These are phyloP conservation scores for Suillus hirtellus DNA, from an alignment of 768 basidiomycete genomes.

Conservation along the genomic window DNA sequence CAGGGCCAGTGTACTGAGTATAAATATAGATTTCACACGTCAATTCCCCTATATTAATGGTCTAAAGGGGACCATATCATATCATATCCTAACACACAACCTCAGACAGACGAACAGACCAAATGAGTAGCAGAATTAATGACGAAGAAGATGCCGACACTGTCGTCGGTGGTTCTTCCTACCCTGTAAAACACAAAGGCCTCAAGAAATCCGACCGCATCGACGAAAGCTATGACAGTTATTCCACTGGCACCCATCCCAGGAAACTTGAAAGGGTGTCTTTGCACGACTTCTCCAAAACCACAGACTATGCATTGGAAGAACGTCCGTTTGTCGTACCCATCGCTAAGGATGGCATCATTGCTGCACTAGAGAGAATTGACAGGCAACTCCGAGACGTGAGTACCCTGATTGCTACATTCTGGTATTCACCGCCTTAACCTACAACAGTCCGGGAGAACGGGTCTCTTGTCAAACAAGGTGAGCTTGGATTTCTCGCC, in stretches of 20 bases:
- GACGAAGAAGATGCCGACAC: constrained; percentile 39
- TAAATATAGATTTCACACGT: too few species aligned
- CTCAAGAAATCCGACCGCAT: constrained; percentile 20
- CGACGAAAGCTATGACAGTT: constrained; percentile 19
- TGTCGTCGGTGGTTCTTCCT: constrained; percentile 42
- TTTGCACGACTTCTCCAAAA: constrained; percentile 44
- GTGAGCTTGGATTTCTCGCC: constrained; percentile 27
- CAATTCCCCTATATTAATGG: too few species aligned
- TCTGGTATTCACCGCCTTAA: neutral
- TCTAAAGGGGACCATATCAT: neutral
- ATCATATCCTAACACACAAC: neutral
- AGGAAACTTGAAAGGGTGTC: constrained; percentile 14
- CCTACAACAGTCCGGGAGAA: constrained; percentile 52
- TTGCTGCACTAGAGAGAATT: constrained; percentile 68
- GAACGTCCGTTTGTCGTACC: constrained; percentile 71
- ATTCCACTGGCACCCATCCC: constrained; percentile 13
- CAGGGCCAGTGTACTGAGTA: too few species aligned
- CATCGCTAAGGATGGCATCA: constrained; percentile 66
- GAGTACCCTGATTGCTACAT: constrained; percentile 34
- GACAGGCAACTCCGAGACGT: constrained; percentile 56
- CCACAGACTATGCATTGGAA: constrained; percentile 50
- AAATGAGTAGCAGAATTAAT: constrained; percentile 37
- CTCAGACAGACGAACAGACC: neutral
- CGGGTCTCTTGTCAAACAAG: constrained; percentile 64
- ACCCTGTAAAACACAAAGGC: constrained; percentile 26